Base-by-base conservation (phyloP, 2,329 filamentous ascomycete genomes). In the Cercospora beticola region DNA sequence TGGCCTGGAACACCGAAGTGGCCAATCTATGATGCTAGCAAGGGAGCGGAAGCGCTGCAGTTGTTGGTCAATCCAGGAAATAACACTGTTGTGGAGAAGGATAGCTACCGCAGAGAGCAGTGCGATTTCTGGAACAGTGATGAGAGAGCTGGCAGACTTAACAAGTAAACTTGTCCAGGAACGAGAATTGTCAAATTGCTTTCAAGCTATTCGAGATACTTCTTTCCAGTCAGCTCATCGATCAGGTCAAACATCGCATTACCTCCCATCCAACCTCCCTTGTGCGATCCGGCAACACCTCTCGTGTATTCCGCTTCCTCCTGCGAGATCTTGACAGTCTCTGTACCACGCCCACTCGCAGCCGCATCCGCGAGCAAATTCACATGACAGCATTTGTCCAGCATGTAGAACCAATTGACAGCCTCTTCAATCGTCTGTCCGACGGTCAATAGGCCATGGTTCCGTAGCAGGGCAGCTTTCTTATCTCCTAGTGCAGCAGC, bases 271-370 rank as follows among this genome's bases (percentile, higher is more conserved):
- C 54, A 70, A 1, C 71, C 71, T 21, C 67, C 69, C 54, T 71
- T 68, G 40, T 64, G 64, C 14, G 57, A 57, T 12, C 70, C 70
- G 28, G 64, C 70, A 3, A 69, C 54, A 12, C 60, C 68, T 40
- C 60, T 63, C 5, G 70, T 70, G 74, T 86, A 90, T 12, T 78
- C 81, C 0, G 90, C 90, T 76, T 92, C 90, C 59, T 87, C 86
- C 1, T 90, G 85, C 6, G 83, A 81, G 71, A 93, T 89, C 80
- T 91, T 90, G 26, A 90, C 80, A 0, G 89, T 90, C 74, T 84
- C 78, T 0, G 83, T 83, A 0, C 89, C 90, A 4, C 87, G 82
- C 0, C 90, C 89, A 0, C 77, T 85, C 0, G 87, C 87, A 0
- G 86, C 86, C 1, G 85, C 86, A 76, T 88, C 86, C 2, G 85